Base-by-base conservation (phyloP, 2,329 filamentous ascomycete genomes). In the Trichoderma atroviride region DNA sequence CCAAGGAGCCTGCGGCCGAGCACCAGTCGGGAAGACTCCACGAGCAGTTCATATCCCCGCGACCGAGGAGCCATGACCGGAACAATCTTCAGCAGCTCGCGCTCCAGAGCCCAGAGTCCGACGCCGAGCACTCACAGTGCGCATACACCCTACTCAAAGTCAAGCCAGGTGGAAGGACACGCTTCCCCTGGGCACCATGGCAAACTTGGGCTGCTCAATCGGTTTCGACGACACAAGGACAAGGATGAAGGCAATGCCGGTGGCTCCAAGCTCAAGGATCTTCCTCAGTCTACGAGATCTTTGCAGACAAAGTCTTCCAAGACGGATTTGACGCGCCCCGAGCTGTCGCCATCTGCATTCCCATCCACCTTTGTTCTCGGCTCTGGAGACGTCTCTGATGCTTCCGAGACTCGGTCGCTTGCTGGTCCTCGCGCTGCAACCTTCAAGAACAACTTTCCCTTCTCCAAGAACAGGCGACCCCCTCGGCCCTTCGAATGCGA, bases 41-140 rank as follows among this genome's bases (percentile, higher is more conserved):
- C 71, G 70, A 81, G 83, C 74, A 87, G 83, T 74, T 77, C 83
- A 31, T 78, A 74, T 69, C 75, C 81, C 76, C 88, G 86, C 77
- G 89, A 90, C 70, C 85, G 85, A 66, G 62, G 62, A 68, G 83
- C 80, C 40, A 81, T 79, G 62, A 83, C 83, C 35, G 75, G 76
- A 35, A 76, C 78, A 53, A 82, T 85, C 84, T 77, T 86, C 82
- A 73, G 77, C 73, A 78, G 82, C 59, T 66, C 62, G 27, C 81
- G 81, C 71, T 84, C 85, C 27, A 90, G 94, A 73, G 89, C 92
- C 14, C 88, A 92, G 71, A 97, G 94, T 79, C 93, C 94, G 31
- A 92, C 93, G 0, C 92, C 94, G 9, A 96, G 92, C 78, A 84
- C 87, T 53, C 87, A 87, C 74, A 93, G 91, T 76, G 85, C 83